Evolutionary conservation across 202 grass and related monocot species (phyloP), one percentile per base, ranked within the genome.

Genomic region (Hordeum pubiflorum): DNA sequence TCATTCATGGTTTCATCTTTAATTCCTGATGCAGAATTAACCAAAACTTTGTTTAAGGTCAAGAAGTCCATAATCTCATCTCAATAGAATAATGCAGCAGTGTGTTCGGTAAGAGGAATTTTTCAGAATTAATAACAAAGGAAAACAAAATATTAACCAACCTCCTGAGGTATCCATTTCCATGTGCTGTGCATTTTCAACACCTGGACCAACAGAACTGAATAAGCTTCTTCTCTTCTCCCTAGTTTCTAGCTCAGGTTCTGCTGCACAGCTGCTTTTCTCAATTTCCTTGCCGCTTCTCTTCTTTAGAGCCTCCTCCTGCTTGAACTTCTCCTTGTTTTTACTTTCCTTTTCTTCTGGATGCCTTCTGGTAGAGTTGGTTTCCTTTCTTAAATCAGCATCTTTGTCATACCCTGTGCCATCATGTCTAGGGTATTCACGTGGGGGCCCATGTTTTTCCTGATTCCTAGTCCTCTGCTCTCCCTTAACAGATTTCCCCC

Each of bases 221-320:
- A 84, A 84, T 75, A 87, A 82, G 75, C 77, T 84, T 82, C 69
- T 90, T 67, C 74, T 91, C 81, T 89, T 88, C 55, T 79, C 79
- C 80, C 64, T 82, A 38, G 46, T 89, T 86, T 76, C 86, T 52
- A 76, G 72, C 62, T 75, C 80, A 69, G 57, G 67, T 75, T 92
- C 79, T 58, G 75, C 86, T 59, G 46, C 11, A 15, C 41, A 54
- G 50, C 90, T 81, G 39, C 66, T 52, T 70, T 94, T 90, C 54
- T 84, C 79, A 74, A 74, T 80, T 85, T 93, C 87, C 41, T 81
- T 79, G 69, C 86, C 88, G 72, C 66, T 86, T 77, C 80, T 85
- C 54, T 91, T 92, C 43, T 81, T 81, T 71, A 54, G 46, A 20
- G 79, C 70, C 27, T 86, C 80, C 39, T 89, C 91, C 27, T 81